Evolutionary conservation across 306 rosid genomes (phyloP).

Genomic region (Quercus aquifolioides): DNA sequence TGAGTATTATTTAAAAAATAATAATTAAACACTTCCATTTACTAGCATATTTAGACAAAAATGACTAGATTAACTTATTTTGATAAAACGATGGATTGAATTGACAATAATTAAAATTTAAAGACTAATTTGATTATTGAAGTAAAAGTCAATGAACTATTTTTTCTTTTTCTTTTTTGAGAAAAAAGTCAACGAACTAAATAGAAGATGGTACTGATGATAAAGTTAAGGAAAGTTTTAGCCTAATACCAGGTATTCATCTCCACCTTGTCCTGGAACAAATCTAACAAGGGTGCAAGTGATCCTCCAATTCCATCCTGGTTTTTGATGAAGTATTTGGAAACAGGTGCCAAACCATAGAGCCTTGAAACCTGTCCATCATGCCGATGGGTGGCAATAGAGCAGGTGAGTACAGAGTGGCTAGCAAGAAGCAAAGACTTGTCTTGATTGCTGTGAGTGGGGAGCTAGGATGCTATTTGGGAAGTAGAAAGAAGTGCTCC

Average conservation of each 20-base stretch:
- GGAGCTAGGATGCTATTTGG: slow-evolving; percentile 26
- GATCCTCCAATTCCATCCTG: slow-evolving; percentile 14
- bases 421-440: slow-evolving; percentile 7
- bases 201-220: no score
- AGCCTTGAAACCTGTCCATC: slow-evolving; percentile 4
- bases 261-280: slow-evolving; percentile 10
- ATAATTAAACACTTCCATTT: no score
- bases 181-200: no score
- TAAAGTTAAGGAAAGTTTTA: no score
- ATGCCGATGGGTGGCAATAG: not conserved
- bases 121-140: no score
- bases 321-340: slow-evolving; percentile 12
- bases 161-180: no score
- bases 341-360: slow-evolving; percentile 17
- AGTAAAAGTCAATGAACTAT: no score
- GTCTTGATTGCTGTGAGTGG: not conserved
- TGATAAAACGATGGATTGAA: no score
- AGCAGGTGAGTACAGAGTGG: slow-evolving; percentile 16
- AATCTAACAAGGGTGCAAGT: not conserved
- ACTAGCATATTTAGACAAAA: no score
- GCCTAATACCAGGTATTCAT: slow-evolving; percentile 2
- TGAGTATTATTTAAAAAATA: no score
- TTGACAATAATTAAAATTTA: no score
- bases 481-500: slow-evolving; percentile 15
- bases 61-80: no score